Base-by-base conservation (phyloP, 2,329 filamentous ascomycete genomes). In the Scolecobasidium constrictum region DNA sequence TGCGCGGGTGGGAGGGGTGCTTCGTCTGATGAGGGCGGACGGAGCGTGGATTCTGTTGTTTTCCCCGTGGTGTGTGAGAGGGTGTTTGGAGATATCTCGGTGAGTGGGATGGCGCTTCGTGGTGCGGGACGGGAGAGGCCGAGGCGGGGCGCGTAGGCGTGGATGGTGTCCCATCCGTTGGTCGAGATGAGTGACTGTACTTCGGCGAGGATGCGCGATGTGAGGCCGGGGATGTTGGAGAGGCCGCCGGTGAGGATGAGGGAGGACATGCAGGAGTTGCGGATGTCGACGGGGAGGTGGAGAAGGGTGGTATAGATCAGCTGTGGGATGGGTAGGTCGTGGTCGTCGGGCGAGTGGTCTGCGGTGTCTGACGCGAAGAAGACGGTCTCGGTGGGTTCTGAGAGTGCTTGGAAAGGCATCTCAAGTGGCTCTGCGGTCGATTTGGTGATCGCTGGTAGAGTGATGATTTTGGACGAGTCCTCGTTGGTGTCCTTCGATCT, bases 181-280 rank as follows among this genome's bases (percentile, higher is more conserved):
- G 71, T 66, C 13, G 78, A 67, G 4, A 92, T 71, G 1, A 94
- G 65, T 1, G 65, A 62, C 3, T 73, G 71, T 1, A 96, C 63
- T 52, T 96, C 88, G 44, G 82, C 74, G 22, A 94, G 63, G 28
- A 94, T 72, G 19, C 90, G 77, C 18, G 73, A 70, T 50, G 85
- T 86, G 19, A 98, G 65, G 1, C 92, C 92, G 1, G 88, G 73
- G 6, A 95, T 78, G 19, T 74, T 74, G 4, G 86, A 78, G 38
- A 83, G 83, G 2, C 86, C 86, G 22, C 92, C 92, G 0, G 81
- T 82, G 54, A 98, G 83, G 13, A 94, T 69, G 36, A 96, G 83
- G 31, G 90, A 83, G 1, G 87, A 80, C 78, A 95, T 92, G 60
- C 90, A 95, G 4, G 81, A 64, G 1, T 83, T 81, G 18, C 92